Base-by-base conservation (phyloP, 177 flowering plant species). In the Tripterygium wilfordii region DNA sequence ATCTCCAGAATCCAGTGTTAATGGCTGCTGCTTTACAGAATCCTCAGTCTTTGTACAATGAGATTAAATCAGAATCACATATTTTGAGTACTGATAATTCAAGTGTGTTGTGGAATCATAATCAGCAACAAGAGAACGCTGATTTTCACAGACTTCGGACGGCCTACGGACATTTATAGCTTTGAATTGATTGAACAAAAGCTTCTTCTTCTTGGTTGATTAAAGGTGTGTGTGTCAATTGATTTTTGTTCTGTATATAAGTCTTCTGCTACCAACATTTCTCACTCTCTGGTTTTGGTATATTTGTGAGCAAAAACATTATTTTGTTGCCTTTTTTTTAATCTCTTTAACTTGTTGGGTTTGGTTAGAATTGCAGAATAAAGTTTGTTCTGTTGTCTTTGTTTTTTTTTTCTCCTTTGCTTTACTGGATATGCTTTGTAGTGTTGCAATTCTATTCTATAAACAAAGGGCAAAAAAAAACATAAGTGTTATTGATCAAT, bases 181-280 rank as follows among this genome's bases (percentile, higher is more conserved):
- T 27, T 32, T 14, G 22, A 15, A 22, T n/a, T 10, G 27, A 26
- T 35, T 24, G 35, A 31, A 17, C 27, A 4, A 50, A 63, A 13
- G 57, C 39, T 47, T 36, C 51, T 54, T 51, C 54, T 53, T n/a
- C n/a, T n/a, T n/a, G n/a, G n/a, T n/a, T n/a, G n/a, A n/a, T 42
- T 25, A 42, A 60, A 63, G 72, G 69, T 74, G 74, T 59, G 73
- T 55, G 58, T 44, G 51, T 57, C 42, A 68, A 54, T 54, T 61
- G 12, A 56, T 64, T 65, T 53, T 65, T 60, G 48, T 56, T 42
- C 14, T 71, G 72, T 71, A 66, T 46, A 71, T 72, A 45, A 40
- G 57, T 56, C 54, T 43, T 57, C 51, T 62, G 56, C 48, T 3
- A 12, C n/a, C 54, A 59, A 43, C 38, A 22, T 61, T 43, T 45